These are phyloP conservation scores for Ziziphus jujuba DNA, from an alignment of 306 rosid species.

Conservation along the genomic window DNA sequence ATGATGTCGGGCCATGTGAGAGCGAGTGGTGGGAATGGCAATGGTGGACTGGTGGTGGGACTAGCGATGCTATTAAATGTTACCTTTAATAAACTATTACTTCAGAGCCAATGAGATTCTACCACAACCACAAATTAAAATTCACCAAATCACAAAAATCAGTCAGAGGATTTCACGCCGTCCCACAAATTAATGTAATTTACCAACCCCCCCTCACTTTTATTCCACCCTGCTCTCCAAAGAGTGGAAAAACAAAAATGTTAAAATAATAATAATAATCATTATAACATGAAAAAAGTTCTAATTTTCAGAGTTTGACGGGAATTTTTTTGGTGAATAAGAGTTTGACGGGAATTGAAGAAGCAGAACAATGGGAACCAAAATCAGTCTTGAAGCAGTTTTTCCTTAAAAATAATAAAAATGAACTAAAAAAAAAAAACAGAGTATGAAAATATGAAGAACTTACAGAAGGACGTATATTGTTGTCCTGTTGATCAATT, in stretches of 20 bases:
- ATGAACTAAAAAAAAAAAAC: background rate
- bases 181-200: background rate
- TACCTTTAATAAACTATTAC: background rate
- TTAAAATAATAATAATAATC: background rate
- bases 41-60: background rate
- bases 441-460: background rate
- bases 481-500: conserved; percentile 45
- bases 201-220: background rate
- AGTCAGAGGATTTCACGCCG: background rate
- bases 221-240: background rate
- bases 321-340: too few relatives aligned
- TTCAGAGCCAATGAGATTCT: conserved; percentile 4
- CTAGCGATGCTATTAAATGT: background rate
- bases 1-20: too few relatives aligned
- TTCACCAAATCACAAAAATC: conserved; percentile 15
- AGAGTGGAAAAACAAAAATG: background rate
- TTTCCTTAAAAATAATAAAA: background rate
- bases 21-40: too few relatives aligned
- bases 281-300: background rate
- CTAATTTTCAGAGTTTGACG: background rate
- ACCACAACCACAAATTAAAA: conserved; percentile 2
- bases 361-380: too few relatives aligned
- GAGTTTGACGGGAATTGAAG: too few relatives aligned
- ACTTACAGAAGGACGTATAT: conserved; percentile 1
- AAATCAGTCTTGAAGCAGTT: too few relatives aligned